Conservation (phyloP, 371 early-diverging fungal genomes). For the Mucor irregularis region DNA sequence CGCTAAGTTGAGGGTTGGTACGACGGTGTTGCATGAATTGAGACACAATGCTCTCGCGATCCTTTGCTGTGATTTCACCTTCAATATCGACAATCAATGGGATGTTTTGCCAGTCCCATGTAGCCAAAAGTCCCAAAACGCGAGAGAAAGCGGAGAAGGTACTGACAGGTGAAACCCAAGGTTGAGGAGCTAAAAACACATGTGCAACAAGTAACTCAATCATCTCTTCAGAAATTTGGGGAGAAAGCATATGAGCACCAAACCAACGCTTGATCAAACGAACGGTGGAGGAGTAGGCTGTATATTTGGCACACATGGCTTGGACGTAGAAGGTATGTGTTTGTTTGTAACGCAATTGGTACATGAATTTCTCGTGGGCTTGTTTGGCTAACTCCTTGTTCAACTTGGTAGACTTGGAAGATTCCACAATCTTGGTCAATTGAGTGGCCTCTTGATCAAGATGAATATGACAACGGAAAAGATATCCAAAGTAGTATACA, state of each 20-base stretch:
- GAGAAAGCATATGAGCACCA: slow-evolving; percentile 69
- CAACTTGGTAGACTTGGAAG: slow-evolving; percentile 43
- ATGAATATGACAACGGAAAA: slow-evolving; percentile 77
- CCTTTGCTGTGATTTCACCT: slow-evolving; percentile 51
- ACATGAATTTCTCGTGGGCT: slow-evolving; percentile 55
- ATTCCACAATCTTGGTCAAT: slow-evolving; percentile 54
- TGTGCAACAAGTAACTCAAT: slow-evolving; percentile 61
- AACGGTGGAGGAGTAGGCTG: slow-evolving; percentile 69
- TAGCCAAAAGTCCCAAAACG: slow-evolving; percentile 66
- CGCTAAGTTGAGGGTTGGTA: slow-evolving; percentile 43
- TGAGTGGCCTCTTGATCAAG: slow-evolving; percentile 70
- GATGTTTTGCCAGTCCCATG: slow-evolving; percentile 75
- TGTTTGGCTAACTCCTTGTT: slow-evolving; percentile 46
- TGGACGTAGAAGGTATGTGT: slow-evolving; percentile 69
- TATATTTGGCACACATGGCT: slow-evolving; percentile 67
- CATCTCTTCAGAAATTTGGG: slow-evolving; percentile 61
- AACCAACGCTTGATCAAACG: slow-evolving; percentile 90
- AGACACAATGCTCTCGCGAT: slow-evolving; percentile 45
- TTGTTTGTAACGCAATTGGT: slow-evolving; percentile 54
- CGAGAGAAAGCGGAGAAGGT: slow-evolving; percentile 75
- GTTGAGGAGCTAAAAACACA: slow-evolving; percentile 67
- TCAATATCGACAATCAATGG: slow-evolving; percentile 80
- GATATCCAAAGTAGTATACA: slow-evolving; percentile 66
- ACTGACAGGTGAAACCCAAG: slow-evolving; percentile 61
- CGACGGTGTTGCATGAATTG: slow-evolving; percentile 48